Conservation (phyloP, 305 asterid species). For the Solanum aculeatissimum region DNA sequence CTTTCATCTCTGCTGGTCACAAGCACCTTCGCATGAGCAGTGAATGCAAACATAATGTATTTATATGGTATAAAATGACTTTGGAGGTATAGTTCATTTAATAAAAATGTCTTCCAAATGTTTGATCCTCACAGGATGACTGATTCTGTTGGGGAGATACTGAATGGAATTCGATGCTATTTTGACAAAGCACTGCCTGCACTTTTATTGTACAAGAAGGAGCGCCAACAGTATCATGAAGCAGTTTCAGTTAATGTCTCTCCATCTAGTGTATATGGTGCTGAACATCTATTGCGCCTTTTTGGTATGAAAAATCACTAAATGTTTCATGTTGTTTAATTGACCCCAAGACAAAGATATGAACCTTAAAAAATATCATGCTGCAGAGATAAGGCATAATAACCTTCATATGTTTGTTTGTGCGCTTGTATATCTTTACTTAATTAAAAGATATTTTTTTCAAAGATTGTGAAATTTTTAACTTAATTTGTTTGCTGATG, state of each 20-base stretch:
- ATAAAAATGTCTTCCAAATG: neutral
- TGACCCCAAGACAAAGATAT: neutral
- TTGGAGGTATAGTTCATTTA: neutral
- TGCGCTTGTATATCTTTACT: neutral
- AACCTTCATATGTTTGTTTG: neutral
- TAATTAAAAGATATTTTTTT: neutral
- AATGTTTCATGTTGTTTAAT: neutral
- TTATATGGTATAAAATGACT: neutral
- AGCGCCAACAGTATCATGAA: constrained; percentile 77
- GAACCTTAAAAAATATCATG: neutral
- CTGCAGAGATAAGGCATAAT: neutral
- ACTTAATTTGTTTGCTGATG: neutral
- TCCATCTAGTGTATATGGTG: constrained; percentile 88
- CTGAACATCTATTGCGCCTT: constrained; percentile 92
- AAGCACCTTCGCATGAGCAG: neutral
- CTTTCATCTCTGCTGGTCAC: neutral
- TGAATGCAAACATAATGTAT: neutral
- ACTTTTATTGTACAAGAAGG: constrained; percentile 77
- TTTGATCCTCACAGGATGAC: constrained; percentile 41
- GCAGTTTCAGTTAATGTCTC: constrained; percentile 43
- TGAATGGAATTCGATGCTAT: constrained; percentile 76
- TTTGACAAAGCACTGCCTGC: constrained; percentile 79
- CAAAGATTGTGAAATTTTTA: neutral
- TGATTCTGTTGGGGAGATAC: constrained; percentile 65
- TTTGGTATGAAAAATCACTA: constrained; percentile 49